These are phyloP conservation scores for Helotiales sp. DNA, from an alignment of 2,329 filamentous ascomycete species.

Conservation along the genomic window DNA sequence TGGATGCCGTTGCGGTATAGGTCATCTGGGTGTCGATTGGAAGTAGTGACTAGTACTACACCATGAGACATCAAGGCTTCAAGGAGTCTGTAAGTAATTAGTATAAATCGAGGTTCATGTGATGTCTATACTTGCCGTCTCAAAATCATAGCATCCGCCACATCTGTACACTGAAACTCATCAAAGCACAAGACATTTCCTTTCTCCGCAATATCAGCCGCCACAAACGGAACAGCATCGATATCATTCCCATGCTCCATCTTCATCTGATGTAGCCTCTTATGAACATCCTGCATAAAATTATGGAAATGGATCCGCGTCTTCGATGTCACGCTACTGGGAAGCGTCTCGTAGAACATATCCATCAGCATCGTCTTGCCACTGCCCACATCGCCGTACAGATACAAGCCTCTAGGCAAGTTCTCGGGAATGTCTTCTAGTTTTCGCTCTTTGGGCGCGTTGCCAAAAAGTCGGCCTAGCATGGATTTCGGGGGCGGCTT, in stretches of 20 bases:
- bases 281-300: constrained; percentile 99
- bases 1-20: constrained; percentile 99
- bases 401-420: constrained; percentile 87
- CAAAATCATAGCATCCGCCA: constrained; percentile 98
- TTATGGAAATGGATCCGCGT: constrained; percentile 98
- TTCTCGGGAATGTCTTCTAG: constrained; percentile 65
- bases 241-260: constrained; percentile 87
- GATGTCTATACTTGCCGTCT: constrained; percentile 58
- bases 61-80: constrained; percentile 94
- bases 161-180: constrained; percentile 98
- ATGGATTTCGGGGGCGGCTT: constrained; percentile 59
- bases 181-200: constrained; percentile 94
- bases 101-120: neutral
- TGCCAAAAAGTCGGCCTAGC: constrained; percentile 66
- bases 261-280: constrained; percentile 86
- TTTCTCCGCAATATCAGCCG: constrained; percentile 87
- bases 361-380: constrained; percentile 99
- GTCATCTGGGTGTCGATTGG: constrained; percentile 94
- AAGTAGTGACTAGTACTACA: constrained; percentile 95
- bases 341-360: constrained; percentile 92
- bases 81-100: constrained; percentile 61
- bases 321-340: constrained; percentile 77
- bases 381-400: constrained; percentile 95
- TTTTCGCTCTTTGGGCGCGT: constrained; percentile 44
- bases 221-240: constrained; percentile 89